Evolutionary conservation across 176 grass and related monocot species (phyloP).

Genomic region (Aegilops sharonensis): DNA sequence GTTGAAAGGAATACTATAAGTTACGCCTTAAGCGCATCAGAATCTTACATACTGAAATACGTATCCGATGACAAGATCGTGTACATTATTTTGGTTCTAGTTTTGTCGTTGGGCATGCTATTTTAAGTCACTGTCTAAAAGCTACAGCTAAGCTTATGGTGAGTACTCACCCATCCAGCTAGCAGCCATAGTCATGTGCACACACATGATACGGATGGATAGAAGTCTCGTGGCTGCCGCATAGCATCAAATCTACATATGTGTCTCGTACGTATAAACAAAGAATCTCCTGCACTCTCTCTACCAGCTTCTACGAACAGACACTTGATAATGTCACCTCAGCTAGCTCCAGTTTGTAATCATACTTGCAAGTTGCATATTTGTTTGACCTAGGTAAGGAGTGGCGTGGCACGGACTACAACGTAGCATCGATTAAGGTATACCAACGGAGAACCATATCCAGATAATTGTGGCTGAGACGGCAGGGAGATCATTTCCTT

Average conservation of each 20-base stretch:
- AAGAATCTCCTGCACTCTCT: background rate
- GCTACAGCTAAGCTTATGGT: background rate
- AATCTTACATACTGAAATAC: background rate
- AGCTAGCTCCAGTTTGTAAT: too few relatives aligned
- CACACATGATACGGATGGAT: background rate
- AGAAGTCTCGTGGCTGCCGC: background rate
- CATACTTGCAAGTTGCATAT: background rate
- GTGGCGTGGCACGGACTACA: constrained; percentile 3
- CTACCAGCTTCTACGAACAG: background rate
- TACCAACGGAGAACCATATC: background rate
- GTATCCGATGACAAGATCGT: background rate
- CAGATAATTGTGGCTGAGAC: background rate
- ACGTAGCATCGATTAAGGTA: background rate
- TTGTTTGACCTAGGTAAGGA: constrained; percentile 1
- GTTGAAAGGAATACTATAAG: too few relatives aligned
- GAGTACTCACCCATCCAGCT: background rate
- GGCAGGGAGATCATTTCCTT: background rate
- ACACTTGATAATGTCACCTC: background rate
- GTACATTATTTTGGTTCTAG: background rate
- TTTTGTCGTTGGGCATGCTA: background rate
- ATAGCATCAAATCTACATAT: background rate
- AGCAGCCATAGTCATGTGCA: background rate
- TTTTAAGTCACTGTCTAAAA: background rate
- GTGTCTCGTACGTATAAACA: background rate
- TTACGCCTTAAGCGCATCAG: too few relatives aligned